Evolutionary conservation across 306 rosid genomes (phyloP).

Genomic region (Pterocarpus macrocarpus): DNA sequence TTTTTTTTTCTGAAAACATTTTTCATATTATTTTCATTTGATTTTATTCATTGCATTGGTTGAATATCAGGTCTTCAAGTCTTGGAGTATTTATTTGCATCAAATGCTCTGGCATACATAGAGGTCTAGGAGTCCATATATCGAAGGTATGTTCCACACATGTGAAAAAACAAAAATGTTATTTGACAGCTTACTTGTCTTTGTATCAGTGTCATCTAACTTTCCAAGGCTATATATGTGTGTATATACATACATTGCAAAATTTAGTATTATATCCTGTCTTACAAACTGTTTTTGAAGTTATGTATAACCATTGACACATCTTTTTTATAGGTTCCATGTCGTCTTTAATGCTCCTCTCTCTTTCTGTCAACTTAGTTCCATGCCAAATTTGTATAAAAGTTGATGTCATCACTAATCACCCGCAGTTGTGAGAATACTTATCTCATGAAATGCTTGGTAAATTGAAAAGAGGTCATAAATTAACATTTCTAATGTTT

Average conservation of each 20-base stretch:
- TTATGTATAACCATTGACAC: background rate
- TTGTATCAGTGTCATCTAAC: background rate
- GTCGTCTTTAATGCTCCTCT: background rate
- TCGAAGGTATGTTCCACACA: constrained; percentile 75
- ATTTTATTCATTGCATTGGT: constrained; percentile 29
- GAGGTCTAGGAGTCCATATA: constrained; percentile 95
- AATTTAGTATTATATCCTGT: background rate
- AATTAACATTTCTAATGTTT: background rate
- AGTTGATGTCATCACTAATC: constrained; percentile 2
- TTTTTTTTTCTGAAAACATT: constrained; percentile 23
- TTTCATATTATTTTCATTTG: constrained; percentile 38
- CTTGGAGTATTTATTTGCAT: constrained; percentile 89
- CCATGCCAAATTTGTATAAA: background rate
- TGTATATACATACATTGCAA: too few species aligned
- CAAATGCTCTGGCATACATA: constrained; percentile 94
- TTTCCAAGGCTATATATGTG: background rate
- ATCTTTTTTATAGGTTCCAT: background rate
- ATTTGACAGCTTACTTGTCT: constrained; percentile 8
- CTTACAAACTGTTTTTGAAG: background rate
- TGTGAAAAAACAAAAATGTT: too few species aligned
- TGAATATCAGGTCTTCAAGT: constrained; percentile 72
- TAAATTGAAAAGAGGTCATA: background rate
- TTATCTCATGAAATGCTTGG: constrained; percentile 2
- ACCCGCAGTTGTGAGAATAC: background rate
- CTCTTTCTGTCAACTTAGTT: background rate